phyloP scores from a whole-genome alignment of 202 grass and related monocot genomes.

The Musa balbisiana region DNA sequence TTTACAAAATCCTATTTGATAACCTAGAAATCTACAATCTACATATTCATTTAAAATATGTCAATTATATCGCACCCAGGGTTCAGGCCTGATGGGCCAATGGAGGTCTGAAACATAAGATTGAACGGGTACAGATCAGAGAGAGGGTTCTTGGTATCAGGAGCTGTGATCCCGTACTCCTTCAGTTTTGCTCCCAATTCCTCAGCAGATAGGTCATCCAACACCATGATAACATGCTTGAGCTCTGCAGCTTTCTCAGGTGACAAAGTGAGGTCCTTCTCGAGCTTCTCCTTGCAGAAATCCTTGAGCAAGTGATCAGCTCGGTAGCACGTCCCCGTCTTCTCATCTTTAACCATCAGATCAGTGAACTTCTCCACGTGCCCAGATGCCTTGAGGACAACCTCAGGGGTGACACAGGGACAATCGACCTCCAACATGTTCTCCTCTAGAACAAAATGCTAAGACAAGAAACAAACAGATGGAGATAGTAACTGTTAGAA shows the following conservation, averaged over 20 bases:
- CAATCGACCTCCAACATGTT: slow-evolving; percentile 97
- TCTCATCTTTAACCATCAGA: slow-evolving; percentile 96
- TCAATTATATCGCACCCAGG: slow-evolving; percentile 41
- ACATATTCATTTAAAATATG: not conserved
- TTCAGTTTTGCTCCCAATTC: slow-evolving; percentile 30
- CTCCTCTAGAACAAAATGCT: slow-evolving; percentile 98
- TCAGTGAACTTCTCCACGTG: slow-evolving; percentile 99
- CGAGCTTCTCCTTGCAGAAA: slow-evolving; percentile 85
- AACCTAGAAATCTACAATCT: not conserved
- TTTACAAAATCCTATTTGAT: not conserved
- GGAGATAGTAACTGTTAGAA: no score
- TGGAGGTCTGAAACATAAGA: slow-evolving; percentile 87
- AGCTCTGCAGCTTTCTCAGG: slow-evolving; percentile 49
- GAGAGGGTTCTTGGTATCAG: slow-evolving; percentile 58
- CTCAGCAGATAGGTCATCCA: slow-evolving; percentile 53
- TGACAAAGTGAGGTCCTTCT: slow-evolving; percentile 47
- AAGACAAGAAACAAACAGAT: slow-evolving; percentile 20
- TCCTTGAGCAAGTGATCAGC: slow-evolving; percentile 97
- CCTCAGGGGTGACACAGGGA: slow-evolving; percentile 87
- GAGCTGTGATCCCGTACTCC: slow-evolving; percentile 55
- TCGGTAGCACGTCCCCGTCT: slow-evolving; percentile 91
- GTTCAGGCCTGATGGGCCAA: slow-evolving; percentile 62
- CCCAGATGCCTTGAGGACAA: slow-evolving; percentile 89
- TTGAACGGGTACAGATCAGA: slow-evolving; percentile 82
- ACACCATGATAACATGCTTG: slow-evolving; percentile 58